Conservation (phyloP, 768 basidiomycete species). For the Pilatotrama ljubarskyi region DNA sequence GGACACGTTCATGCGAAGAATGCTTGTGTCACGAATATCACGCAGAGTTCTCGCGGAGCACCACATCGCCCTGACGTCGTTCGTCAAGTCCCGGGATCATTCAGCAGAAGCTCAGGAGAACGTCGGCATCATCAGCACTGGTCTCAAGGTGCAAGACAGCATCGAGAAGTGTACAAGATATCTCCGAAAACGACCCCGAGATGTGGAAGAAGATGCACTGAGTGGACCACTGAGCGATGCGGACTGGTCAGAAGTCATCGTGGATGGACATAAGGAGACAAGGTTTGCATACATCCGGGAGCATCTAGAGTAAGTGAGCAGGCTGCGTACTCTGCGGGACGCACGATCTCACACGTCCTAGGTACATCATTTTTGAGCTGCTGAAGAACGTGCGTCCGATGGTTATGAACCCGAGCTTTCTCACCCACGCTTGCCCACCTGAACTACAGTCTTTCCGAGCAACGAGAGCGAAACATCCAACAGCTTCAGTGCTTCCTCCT, state of each 20-base stretch:
- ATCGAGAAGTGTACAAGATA: conserved; percentile 68
- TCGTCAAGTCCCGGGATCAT: conserved; percentile 33
- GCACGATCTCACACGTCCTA: conserved; percentile 28
- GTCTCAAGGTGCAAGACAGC: conserved; percentile 65
- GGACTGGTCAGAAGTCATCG: conserved; percentile 60
- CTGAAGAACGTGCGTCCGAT: conserved; percentile 71
- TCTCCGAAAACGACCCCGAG: conserved; percentile 49
- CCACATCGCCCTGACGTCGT: conserved; percentile 78
- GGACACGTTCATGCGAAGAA: conserved; percentile 86
- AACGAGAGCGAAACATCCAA: conserved; percentile 52
- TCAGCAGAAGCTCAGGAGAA: conserved; percentile 38
- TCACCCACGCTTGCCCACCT: too few relatives aligned
- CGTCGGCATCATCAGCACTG: conserved; percentile 85
- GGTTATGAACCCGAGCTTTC: not conserved
- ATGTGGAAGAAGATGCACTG: conserved; percentile 41
- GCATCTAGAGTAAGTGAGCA: conserved; percentile 69
- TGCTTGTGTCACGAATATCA: conserved; percentile 89
- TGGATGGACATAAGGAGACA: conserved; percentile 73
- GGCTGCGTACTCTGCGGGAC: not conserved
- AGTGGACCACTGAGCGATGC: conserved; percentile 29
- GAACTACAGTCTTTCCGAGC: conserved; percentile 73
- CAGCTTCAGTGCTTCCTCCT: conserved; percentile 48
- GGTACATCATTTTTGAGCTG: conserved; percentile 88
- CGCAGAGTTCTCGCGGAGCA: conserved; percentile 88
- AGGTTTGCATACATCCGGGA: conserved; percentile 84